Conservation (phyloP, 441 rosid species). For the Mallotus japonicus region DNA sequence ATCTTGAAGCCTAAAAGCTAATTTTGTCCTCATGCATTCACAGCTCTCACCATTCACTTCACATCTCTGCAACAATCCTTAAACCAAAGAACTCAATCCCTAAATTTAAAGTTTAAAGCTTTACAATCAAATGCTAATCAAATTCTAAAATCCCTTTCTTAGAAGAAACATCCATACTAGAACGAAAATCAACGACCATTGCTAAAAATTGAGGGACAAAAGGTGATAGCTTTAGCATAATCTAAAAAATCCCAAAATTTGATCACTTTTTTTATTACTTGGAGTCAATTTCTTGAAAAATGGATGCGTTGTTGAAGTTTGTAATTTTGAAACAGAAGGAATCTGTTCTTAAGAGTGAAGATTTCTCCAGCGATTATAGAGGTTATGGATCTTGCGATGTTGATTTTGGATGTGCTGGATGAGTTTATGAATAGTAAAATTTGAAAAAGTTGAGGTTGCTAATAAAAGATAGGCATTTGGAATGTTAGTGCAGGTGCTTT, state of each 20-base stretch:
- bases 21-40: too few relatives aligned
- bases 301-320: slow-evolving; percentile 45
- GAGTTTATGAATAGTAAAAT: slow-evolving; percentile 44
- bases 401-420: slow-evolving; percentile 52
- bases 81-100: too few relatives aligned
- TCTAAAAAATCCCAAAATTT: slow-evolving; percentile 6
- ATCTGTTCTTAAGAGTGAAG: slow-evolving; percentile 42
- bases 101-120: too few relatives aligned
- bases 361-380: slow-evolving; percentile 39
- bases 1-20: too few relatives aligned
- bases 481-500: slow-evolving; percentile 49
- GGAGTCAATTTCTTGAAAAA: slow-evolving; percentile 38
- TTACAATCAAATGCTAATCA: too few relatives aligned
- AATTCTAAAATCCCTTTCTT: too few relatives aligned
- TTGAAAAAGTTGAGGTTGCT: slow-evolving; percentile 40
- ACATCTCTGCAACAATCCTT: too few relatives aligned
- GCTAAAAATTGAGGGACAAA: too few relatives aligned
- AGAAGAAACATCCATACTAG: too few relatives aligned
- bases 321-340: slow-evolving; percentile 46
- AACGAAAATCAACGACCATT: too few relatives aligned
- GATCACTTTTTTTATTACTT: slow-evolving; percentile 31
- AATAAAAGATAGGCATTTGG: slow-evolving; percentile 64
- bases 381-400: slow-evolving; percentile 45
- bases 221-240: too few relatives aligned
- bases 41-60: too few relatives aligned